Conservation (phyloP, 2,329 filamentous ascomycete genomes). For the Fusarium sp. region DNA sequence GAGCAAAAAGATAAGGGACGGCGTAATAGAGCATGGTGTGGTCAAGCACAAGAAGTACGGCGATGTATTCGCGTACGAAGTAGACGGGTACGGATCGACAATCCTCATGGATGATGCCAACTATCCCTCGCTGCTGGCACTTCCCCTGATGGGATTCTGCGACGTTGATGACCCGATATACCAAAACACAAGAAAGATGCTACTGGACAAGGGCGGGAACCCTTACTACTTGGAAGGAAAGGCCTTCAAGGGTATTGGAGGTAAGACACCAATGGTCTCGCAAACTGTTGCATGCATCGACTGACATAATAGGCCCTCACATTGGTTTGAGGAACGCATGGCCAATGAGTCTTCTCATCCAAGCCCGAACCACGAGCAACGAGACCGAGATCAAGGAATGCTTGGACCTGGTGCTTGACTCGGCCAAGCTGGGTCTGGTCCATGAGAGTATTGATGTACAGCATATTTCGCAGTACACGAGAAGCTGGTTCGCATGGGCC, state of each 20-base stretch:
- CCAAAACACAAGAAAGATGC: conserved; percentile 84
- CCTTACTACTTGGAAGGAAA: conserved; percentile 87
- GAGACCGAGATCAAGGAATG: conserved; percentile 84
- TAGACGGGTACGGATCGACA: conserved; percentile 85
- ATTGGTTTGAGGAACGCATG: conserved; percentile 92
- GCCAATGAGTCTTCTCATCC: conserved; percentile 95
- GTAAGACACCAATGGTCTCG: conserved; percentile 55
- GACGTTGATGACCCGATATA: conserved; percentile 76
- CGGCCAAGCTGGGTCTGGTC: conserved; percentile 81
- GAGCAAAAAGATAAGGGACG: conserved; percentile 74
- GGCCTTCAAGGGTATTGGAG: conserved; percentile 89
- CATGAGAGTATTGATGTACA: conserved; percentile 95
- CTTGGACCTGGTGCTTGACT: conserved; percentile 79
- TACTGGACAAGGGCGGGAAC: conserved; percentile 81
- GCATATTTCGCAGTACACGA: conserved; percentile 73
- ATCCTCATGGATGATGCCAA: conserved; percentile 94
- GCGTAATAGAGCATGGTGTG: conserved; percentile 87
- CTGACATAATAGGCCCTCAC: conserved; percentile 61
- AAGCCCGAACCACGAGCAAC: conserved; percentile 87
- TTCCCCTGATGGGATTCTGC: conserved; percentile 84
- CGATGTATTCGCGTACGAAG: conserved; percentile 86
- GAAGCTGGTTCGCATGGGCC: conserved; percentile 98
- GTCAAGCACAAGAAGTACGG: conserved; percentile 81
- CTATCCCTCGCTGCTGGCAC: conserved; percentile 81
- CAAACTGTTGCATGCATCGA: background rate